Evolutionary conservation across 345 rosid genomes (phyloP).

Genomic region (Eucalyptus viminalis): DNA sequence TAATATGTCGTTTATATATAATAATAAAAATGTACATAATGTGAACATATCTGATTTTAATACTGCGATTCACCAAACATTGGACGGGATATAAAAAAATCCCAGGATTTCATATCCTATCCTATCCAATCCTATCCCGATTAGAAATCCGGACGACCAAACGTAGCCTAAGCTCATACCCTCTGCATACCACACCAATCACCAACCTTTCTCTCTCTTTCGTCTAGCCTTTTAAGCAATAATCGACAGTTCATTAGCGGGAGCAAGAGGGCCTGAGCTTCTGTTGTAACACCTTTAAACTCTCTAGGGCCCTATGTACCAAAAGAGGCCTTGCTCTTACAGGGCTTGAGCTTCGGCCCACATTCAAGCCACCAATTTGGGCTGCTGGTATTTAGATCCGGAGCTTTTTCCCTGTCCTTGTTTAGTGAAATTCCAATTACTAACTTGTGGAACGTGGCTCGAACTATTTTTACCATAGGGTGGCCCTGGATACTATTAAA

Average conservation of each 20-base stretch:
- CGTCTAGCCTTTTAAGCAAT: slow-evolving; percentile 37
- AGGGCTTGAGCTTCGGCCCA: neutral
- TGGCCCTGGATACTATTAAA: neutral
- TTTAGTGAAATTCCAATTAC: neutral
- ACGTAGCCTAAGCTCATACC: slow-evolving; percentile 38
- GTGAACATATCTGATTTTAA: no score
- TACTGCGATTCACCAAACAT: no score
- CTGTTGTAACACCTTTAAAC: slow-evolving; percentile 37
- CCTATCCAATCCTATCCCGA: no score
- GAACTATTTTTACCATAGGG: neutral
- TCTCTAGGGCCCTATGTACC: neutral
- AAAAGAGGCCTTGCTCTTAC: neutral
- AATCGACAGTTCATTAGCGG: slow-evolving; percentile 59
- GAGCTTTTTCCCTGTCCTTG: neutral
- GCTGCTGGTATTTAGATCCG: neutral
- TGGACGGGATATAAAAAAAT: no score
- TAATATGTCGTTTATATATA: no score
- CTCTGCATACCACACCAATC: slow-evolving; percentile 72
- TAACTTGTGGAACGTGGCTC: neutral
- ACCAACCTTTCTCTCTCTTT: slow-evolving; percentile 22
- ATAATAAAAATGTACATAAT: no score
- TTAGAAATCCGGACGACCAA: no score
- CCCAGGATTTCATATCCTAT: no score
- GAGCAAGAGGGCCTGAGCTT: slow-evolving; percentile 53
- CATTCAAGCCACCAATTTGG: neutral